Base-by-base conservation (phyloP, 306 rosid genomes). In the Mimosa bimucronata region DNA sequence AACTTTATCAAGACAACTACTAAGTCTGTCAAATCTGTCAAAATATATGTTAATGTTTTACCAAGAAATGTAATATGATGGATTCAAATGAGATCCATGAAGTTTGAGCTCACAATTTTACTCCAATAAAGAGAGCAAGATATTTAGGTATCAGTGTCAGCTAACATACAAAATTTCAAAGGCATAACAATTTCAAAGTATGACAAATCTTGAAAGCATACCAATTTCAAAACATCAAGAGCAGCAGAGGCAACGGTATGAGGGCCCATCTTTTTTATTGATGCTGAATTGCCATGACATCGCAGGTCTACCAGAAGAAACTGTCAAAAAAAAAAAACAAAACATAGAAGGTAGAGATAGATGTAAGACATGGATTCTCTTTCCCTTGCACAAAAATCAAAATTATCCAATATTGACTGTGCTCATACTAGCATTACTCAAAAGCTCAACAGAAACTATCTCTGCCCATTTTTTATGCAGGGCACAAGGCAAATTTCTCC, bases 271-370 rank as follows among this genome's bases (percentile, higher is more conserved):
- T 86, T 92, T 83, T 83, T 86, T 57, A 80, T 84, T 52, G 88
- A 86, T 40, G 98, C 80, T 73, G 98, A 95, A 89, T 92, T 97
- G 13, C 97, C 98, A 77, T 95, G 98, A 85, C 98, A 95, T 31
- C 94, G 94, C 71, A 95, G 78, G 84, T 92, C 97, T 40, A 92
- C 98, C 61, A 92, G 83, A 77, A 95, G 98, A 89, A 95, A 92
- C 98, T 92, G 82, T 64, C 78, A 50, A n/a, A n/a, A n/a, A n/a
- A n/a, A n/a, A n/a, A n/a, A n/a, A n/a, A n/a, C n/a, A n/a, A n/a
- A n/a, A 45, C 62, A 34, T 37, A 55, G 38, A 81, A 68, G 81
- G 80, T 78, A 79, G 57, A 34, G 42, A 75, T 60, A 61, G 72
- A 70, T 44, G 44, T 66, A 41, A 77, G 57, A 65, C 38, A 52